phyloP scores from a whole-genome alignment of 208 protist species.

The Endotrypanum monterogeii region DNA sequence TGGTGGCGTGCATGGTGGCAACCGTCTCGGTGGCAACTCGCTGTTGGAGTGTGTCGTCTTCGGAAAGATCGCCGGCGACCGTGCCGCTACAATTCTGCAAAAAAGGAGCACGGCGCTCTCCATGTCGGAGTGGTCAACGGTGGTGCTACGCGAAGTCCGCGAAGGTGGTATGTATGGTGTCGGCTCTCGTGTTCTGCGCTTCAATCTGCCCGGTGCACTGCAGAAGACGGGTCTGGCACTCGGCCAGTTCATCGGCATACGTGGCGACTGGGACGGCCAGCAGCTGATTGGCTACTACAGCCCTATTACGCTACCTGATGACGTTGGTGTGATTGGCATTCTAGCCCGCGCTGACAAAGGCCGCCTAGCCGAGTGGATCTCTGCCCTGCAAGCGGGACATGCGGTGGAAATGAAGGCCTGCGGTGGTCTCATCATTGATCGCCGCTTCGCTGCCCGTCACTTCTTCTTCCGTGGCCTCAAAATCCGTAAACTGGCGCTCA shows the following conservation, averaged over 20 bases:
- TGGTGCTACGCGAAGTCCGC: constrained; percentile 54
- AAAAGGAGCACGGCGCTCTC: constrained; percentile 50
- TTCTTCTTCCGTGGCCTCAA: constrained; percentile 68
- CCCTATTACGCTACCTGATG: constrained; percentile 76
- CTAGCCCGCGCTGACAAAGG: constrained; percentile 61
- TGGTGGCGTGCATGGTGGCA: constrained; percentile 96
- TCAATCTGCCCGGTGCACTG: constrained; percentile 74
- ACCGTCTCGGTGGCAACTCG: constrained; percentile 97
- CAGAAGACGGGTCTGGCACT: constrained; percentile 72
- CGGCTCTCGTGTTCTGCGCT: constrained; percentile 64
- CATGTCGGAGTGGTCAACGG: constrained; percentile 39
- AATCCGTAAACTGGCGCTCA: constrained; percentile 57
- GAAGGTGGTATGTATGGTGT: constrained; percentile 42
- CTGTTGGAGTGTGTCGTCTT: constrained; percentile 90
- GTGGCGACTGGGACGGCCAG: constrained; percentile 52
- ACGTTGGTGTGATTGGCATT: constrained; percentile 67
- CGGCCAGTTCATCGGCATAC: constrained; percentile 75
- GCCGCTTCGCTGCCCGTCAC: constrained; percentile 45
- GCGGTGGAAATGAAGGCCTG: constrained; percentile 81
- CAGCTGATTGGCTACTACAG: constrained; percentile 69
- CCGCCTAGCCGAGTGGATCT: constrained; percentile 58
- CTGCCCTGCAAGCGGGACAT: constrained; percentile 64
- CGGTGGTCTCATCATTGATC: constrained; percentile 54
- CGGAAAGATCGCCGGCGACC: constrained; percentile 73
- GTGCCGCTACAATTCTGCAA: constrained; percentile 67